Base-by-base conservation (phyloP, 1,284 basidiomycete genomes). In the Hemileia vastatrix region DNA sequence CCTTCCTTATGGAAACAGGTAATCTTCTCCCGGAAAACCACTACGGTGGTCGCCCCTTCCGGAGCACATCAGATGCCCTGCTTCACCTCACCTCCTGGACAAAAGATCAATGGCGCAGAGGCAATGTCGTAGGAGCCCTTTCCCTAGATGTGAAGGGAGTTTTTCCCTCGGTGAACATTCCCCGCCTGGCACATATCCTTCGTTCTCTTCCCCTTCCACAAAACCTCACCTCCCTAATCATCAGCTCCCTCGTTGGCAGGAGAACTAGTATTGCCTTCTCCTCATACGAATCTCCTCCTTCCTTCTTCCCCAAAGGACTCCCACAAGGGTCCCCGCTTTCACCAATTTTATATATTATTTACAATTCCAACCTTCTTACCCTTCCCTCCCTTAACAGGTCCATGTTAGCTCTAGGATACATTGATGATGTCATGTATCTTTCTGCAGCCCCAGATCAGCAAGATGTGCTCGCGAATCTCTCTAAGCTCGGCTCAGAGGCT, bases 71-170 rank as follows among this genome's bases (percentile, higher is more conserved):
- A 19, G 32, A 51, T 13, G 57, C 48, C 1, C 11, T 40, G 4
- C 48, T 58, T 11, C 31, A 40, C 43, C 27, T 58, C 2, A 43
- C n/a, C 6, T 51, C 48, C 6, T 58, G 47, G 49, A 58, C 51
- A 18, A 27, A 50, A 33, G 11, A 58, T 18, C 50, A 51, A 51
- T 58, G 57, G 57, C 33, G 57, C 11, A 32, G 51, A 51, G 51
- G 24, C 13, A 43, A 58, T 9, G 32, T 51, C 6, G 57, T 58
- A 2, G 6, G 18, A 23, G 48, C 47, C 21, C 48, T 58, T 19
- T 59, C 53, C 27, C 50, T 59, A 9, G 50, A 59, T 59, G 49
- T 59, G 4, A 59, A 53, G 48, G 51, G 49, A 24, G 57, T 50
- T 6, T 59, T 15, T 23, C 57, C 49, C 5, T 43, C 49, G 27